A percentile compares a stretch with the other conserved stretches of the same genome.
These are phyloP conservation scores for Trametes gibbosa DNA, from an alignment of 768 basidiomycete species.

Conservation along the genomic window DNA sequence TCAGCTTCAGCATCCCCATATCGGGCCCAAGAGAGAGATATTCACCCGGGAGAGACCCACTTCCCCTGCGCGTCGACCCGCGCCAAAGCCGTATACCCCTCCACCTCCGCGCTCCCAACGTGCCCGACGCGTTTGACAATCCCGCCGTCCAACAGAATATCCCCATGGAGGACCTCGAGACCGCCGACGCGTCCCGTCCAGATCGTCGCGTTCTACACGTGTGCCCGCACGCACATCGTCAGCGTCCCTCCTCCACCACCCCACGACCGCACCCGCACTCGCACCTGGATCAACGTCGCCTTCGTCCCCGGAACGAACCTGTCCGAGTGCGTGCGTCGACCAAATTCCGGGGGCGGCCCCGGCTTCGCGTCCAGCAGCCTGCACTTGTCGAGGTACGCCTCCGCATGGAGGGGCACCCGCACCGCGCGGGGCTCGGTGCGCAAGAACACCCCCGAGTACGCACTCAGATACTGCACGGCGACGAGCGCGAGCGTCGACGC, in stretches of 20 bases:
- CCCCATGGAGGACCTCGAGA: conserved; percentile 58
- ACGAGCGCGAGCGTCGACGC: not conserved
- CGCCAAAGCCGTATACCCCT: conserved; percentile 34
- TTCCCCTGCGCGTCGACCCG: conserved; percentile 62
- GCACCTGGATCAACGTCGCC: conserved; percentile 41
- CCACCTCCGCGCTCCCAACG: conserved; percentile 29
- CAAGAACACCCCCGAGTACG: not conserved
- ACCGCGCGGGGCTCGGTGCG: not conserved
- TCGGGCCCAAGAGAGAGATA: not conserved
- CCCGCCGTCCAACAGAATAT: conserved; percentile 69
- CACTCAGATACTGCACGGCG: not conserved
- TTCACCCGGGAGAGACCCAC: conserved; percentile 77
- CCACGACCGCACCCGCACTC: not conserved
- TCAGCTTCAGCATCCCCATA: not conserved
- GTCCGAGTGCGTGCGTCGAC: conserved; percentile 54
- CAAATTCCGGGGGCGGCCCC: conserved; percentile 47
- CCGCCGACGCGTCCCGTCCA: conserved; percentile 81
- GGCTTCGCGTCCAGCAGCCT: conserved; percentile 38
- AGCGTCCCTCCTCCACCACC: not conserved
- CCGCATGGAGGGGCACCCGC: conserved; percentile 12
- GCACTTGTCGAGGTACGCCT: conserved; percentile 42
- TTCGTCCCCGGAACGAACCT: conserved; percentile 63
- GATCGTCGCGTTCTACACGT: conserved; percentile 59
- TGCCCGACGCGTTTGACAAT: conserved; percentile 60
- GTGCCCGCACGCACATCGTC: not conserved